Percentiles rank a stretch among this genome's conserved stretches.
Conservation (phyloP, 2,329 filamentous ascomycete genomes). For the Cladosporium oxysporum region DNA sequence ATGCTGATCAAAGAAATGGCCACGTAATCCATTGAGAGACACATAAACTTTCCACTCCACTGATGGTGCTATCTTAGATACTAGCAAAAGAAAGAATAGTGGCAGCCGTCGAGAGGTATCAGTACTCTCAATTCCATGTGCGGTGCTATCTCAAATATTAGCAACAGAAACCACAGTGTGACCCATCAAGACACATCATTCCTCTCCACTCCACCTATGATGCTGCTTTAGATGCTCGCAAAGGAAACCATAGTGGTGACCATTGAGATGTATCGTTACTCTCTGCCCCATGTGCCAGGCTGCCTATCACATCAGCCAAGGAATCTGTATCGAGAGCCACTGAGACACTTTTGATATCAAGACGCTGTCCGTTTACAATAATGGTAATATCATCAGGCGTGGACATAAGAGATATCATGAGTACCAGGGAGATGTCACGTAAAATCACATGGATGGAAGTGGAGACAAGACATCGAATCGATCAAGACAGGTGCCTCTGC, state of each 20-base stretch:
- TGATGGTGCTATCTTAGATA: too few relatives aligned
- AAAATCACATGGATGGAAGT: background rate
- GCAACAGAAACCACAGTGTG: background rate
- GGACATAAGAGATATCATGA: background rate
- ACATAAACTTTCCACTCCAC: too few relatives aligned
- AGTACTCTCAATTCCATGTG: background rate
- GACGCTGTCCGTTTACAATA: background rate
- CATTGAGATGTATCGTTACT: background rate
- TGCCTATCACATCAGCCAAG: background rate
- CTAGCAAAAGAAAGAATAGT: too few relatives aligned
- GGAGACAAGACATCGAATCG: background rate
- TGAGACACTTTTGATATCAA: background rate
- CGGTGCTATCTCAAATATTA: background rate
- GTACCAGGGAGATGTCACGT: background rate
- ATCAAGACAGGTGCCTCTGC: background rate
- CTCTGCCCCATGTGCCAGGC: background rate
- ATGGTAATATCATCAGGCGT: background rate
- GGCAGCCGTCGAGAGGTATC: background rate
- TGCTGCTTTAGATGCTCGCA: too few relatives aligned
- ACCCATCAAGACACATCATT: background rate
- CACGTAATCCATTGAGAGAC: too few relatives aligned
- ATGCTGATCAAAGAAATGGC: too few relatives aligned
- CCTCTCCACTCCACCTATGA: background rate
- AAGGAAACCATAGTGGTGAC: too few relatives aligned
- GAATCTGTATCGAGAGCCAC: background rate